phyloP scores from a whole-genome alignment of 1,284 basidiomycete species.

The Bjerkandera adusta region DNA sequence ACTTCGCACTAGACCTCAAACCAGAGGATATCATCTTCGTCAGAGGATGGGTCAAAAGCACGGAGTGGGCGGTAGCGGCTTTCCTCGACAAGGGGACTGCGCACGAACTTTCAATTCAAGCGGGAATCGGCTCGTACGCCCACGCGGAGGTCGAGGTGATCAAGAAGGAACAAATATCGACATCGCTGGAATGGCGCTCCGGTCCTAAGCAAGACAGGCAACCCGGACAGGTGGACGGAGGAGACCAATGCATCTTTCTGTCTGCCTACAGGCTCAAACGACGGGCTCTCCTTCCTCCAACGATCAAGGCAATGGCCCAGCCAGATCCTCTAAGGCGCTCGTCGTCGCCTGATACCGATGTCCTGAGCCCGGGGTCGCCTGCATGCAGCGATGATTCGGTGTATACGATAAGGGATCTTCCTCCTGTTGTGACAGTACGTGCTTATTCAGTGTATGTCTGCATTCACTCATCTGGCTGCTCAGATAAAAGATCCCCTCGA shows the following conservation, averaged over 20 bases:
- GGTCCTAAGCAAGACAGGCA: not conserved
- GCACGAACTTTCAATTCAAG: conserved; percentile 6
- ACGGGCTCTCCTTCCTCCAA: not conserved
- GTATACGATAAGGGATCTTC: not conserved
- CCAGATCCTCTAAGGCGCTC: not conserved
- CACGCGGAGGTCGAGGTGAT: not conserved
- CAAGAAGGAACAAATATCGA: not conserved
- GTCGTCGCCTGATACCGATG: not conserved
- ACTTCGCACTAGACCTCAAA: conserved; percentile 11
- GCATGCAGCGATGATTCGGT: conserved; percentile 15
- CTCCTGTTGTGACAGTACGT: not conserved
- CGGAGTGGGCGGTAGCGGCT: conserved; percentile 15
- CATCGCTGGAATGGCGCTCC: conserved; percentile 6
- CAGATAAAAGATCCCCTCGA: conserved; percentile 7
- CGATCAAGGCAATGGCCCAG: conserved; percentile 5
- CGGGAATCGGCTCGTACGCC: not conserved
- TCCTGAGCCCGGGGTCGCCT: conserved; percentile 6
- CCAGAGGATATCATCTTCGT: conserved; percentile 14
- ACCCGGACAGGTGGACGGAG: not conserved
- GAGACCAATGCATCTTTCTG: conserved; percentile 15
- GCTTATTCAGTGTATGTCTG: not conserved
- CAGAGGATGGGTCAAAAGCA: conserved; percentile 14
- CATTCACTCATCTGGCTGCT: not conserved
- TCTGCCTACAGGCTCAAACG: conserved; percentile 18
- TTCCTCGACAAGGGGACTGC: conserved; percentile 7